phyloP scores from a whole-genome alignment of 345 rosid species.

The Psidium friedrichsthalianum region DNA sequence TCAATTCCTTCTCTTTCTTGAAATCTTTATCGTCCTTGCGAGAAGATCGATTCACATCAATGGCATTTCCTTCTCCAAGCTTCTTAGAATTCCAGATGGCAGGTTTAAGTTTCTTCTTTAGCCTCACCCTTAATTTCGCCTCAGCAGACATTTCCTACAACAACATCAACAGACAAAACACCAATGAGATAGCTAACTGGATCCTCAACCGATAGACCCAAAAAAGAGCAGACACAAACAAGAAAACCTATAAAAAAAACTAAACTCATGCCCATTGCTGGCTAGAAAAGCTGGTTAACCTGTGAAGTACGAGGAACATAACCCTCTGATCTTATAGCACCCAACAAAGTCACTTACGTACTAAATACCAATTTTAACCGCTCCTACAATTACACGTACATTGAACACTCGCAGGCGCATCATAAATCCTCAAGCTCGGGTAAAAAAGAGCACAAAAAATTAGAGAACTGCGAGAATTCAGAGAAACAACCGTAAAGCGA shows the following conservation, averaged over 20 bases:
- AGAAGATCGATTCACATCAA: conserved; percentile 3
- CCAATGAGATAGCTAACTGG: background rate
- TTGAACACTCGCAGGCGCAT: background rate
- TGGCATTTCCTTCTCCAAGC: conserved; percentile 12
- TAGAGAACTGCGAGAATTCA: background rate
- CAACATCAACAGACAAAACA: background rate
- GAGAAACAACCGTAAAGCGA: background rate
- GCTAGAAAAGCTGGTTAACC: background rate
- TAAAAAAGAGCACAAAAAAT: background rate
- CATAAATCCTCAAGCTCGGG: background rate
- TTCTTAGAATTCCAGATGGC: conserved; percentile 14
- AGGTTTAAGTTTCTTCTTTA: conserved; percentile 33
- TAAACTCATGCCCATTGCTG: background rate
- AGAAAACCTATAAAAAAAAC: background rate
- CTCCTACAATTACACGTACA: background rate
- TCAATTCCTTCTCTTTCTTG: background rate
- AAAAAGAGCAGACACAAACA: background rate
- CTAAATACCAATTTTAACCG: background rate
- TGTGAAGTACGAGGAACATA: background rate
- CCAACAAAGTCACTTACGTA: background rate
- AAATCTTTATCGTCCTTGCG: background rate
- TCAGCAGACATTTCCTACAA: conserved; percentile 23
- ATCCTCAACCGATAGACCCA: background rate
- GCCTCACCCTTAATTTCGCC: conserved; percentile 15
- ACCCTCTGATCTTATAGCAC: background rate